These are phyloP conservation scores for Blechomonas ayalai DNA, from an alignment of 208 protist species.

Conservation along the genomic window DNA sequence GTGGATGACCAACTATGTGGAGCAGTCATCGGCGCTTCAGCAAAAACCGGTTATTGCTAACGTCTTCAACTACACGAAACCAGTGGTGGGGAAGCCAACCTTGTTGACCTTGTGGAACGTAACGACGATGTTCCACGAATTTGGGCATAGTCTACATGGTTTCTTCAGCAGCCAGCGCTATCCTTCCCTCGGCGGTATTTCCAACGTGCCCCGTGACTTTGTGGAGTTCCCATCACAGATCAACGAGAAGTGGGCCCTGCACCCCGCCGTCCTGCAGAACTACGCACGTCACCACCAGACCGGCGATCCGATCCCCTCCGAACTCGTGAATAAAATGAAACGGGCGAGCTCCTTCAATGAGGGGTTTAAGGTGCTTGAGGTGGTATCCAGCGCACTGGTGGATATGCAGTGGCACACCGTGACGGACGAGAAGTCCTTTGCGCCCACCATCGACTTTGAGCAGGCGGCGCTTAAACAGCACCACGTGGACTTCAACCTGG, in stretches of 20 bases:
- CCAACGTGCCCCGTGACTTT: slow-evolving; percentile 66
- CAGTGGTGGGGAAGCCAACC: slow-evolving; percentile 32
- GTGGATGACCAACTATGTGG: slow-evolving; percentile 48
- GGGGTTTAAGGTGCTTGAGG: slow-evolving; percentile 41
- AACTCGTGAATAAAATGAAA: slow-evolving; percentile 43
- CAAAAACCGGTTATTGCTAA: slow-evolving; percentile 38
- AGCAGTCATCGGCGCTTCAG: slow-evolving; percentile 18
- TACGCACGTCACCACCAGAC: slow-evolving; percentile 62
- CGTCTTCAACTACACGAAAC: slow-evolving; percentile 51
- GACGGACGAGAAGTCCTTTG: slow-evolving; percentile 17
- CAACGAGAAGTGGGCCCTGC: slow-evolving; percentile 70
- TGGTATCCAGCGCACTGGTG: slow-evolving; percentile 39
- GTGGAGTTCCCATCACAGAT: slow-evolving; percentile 80
- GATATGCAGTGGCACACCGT: slow-evolving; percentile 55
- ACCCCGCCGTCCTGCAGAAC: slow-evolving; percentile 36
- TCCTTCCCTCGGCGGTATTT: slow-evolving; percentile 36
- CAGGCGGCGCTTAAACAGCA: slow-evolving; percentile 13
- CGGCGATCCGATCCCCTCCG: slow-evolving; percentile 32
- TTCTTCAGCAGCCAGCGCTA: slow-evolving; percentile 46
- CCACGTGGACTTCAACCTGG: slow-evolving; percentile 9
- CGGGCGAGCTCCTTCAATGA: slow-evolving; percentile 18
- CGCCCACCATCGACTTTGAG: slow-evolving; percentile 27
- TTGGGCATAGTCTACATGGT: slow-evolving; percentile 64
- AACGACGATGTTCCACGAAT: slow-evolving; percentile 59
- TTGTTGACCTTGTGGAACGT: slow-evolving; percentile 56